Percentiles rank a stretch among this genome's conserved stretches.
Conservation (phyloP, 2,329 filamentous ascomycete genomes). For the Paramyrothecium roridum region DNA sequence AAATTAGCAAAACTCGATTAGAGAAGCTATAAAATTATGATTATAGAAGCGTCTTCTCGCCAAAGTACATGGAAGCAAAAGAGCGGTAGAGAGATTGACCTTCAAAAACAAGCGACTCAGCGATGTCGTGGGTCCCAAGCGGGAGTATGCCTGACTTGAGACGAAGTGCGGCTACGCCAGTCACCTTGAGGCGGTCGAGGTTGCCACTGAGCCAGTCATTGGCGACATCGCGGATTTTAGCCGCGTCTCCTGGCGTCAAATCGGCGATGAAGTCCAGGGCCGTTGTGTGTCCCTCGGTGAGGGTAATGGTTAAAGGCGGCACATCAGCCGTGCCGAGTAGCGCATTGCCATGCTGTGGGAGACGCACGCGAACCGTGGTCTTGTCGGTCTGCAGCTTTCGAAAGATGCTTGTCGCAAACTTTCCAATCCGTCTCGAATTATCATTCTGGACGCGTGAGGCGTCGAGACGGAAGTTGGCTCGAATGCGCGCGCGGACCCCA, state of each 20-base stretch:
- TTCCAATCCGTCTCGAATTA: constrained; percentile 71
- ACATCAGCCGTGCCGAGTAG: constrained; percentile 74
- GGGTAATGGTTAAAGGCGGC: constrained; percentile 71
- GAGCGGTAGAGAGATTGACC: constrained; percentile 71
- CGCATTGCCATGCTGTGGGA: constrained; percentile 78
- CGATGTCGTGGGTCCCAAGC: constrained; percentile 73
- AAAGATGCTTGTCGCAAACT: constrained; percentile 76
- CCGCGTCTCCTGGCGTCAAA: constrained; percentile 70
- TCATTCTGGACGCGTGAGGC: constrained; percentile 69
- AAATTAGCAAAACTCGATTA: constrained; percentile 22
- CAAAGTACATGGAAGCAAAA: constrained; percentile 59
- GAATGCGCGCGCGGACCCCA: constrained; percentile 75
- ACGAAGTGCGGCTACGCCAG: constrained; percentile 69
- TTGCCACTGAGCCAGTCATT: constrained; percentile 86
- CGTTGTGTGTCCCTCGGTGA: constrained; percentile 76
- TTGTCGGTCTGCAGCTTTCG: constrained; percentile 70
- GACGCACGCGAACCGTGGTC: constrained; percentile 70
- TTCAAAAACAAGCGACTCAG: constrained; percentile 75
- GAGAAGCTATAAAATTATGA: constrained; percentile 16
- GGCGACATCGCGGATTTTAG: constrained; percentile 74
- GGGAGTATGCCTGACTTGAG: constrained; percentile 77
- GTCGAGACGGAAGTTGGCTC: constrained; percentile 80
- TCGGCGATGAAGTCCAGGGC: constrained; percentile 76
- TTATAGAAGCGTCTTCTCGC: constrained; percentile 48
- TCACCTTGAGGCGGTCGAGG: constrained; percentile 66